A percentile compares a stretch with the other conserved stretches of the same genome.
phyloP scores from a whole-genome alignment of 1,139 yeast species.

The Pichia norvegensis region DNA sequence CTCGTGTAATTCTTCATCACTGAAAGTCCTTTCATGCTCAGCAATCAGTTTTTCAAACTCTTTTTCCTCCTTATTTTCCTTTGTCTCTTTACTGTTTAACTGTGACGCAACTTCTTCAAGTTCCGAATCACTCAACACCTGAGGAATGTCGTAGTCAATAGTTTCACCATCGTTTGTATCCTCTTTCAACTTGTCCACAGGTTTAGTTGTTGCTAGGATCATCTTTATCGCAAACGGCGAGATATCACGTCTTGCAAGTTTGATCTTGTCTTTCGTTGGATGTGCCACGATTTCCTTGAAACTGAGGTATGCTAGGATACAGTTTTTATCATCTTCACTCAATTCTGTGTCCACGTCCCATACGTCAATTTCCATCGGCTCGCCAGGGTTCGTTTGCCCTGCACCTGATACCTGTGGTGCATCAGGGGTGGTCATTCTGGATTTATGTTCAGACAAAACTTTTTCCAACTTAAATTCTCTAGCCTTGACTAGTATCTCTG shows the following conservation, averaged over 20 bases:
- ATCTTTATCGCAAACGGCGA: conserved; percentile 25
- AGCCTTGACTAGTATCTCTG: conserved; percentile 1
- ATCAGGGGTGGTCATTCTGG: conserved; percentile 7
- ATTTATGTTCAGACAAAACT: background rate
- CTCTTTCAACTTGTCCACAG: conserved; percentile 16
- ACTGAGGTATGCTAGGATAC: conserved; percentile 8
- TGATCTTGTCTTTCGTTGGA: conserved; percentile 23
- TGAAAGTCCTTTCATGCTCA: conserved; percentile 12
- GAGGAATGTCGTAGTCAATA: conserved; percentile 5
- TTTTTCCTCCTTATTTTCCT: conserved; percentile 15
- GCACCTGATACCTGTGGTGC: background rate
- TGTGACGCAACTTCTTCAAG: conserved; percentile 4
- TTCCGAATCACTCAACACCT: conserved; percentile 6
- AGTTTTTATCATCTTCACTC: background rate
- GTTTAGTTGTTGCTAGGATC: conserved; percentile 11
- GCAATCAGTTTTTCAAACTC: conserved; percentile 13
- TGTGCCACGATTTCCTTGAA: background rate
- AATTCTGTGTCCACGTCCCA: background rate
- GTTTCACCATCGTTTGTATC: conserved; percentile 11
- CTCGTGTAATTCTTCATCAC: background rate
- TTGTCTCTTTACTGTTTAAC: conserved; percentile 12
- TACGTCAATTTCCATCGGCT: background rate
- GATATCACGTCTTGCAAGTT: conserved; percentile 29
- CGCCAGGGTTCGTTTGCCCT: background rate
- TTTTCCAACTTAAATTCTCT: conserved; percentile 3